Conservation (phyloP, 2,329 filamentous ascomycete genomes). For the Alternaria arborescens region DNA sequence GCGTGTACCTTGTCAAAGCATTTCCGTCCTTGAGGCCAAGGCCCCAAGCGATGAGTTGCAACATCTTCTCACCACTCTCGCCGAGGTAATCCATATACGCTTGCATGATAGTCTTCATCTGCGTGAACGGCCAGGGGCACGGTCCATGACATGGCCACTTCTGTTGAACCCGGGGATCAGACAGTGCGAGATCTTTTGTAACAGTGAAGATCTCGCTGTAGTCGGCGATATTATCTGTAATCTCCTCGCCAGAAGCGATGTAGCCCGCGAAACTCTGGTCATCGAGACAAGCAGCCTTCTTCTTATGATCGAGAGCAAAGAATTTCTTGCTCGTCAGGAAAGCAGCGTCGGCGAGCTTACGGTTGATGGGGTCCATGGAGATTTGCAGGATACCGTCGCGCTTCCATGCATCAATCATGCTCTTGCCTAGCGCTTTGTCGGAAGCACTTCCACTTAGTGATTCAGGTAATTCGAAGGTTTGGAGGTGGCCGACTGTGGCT, state of each 20-base stretch:
- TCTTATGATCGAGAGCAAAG: constrained; percentile 7
- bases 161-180: constrained; percentile 52
- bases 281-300: constrained; percentile 58
- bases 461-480: constrained; percentile 16
- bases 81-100: constrained; percentile 56
- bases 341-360: constrained; percentile 16
- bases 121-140: constrained; percentile 58
- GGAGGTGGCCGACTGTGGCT: constrained; percentile 10
- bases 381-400: constrained; percentile 17
- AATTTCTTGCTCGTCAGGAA: constrained; percentile 19
- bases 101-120: constrained; percentile 54
- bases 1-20: constrained; percentile 54
- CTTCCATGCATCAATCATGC: constrained; percentile 20
- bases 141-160: constrained; percentile 62
- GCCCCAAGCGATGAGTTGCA: constrained; percentile 58
- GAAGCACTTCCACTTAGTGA: constrained; percentile 10
- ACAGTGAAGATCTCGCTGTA: constrained; percentile 64
- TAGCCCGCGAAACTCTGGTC: constrained; percentile 59
- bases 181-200: constrained; percentile 56
- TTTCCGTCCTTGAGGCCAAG: constrained; percentile 52
- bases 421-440: constrained; percentile 16
- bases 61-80: constrained; percentile 55
- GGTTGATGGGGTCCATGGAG: constrained; percentile 19
- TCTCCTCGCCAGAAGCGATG: constrained; percentile 58
- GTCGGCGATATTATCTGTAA: constrained; percentile 57